Base-by-base conservation (phyloP, 2,329 filamentous ascomycete species). In the Neoscytalidium dimidiatum region DNA sequence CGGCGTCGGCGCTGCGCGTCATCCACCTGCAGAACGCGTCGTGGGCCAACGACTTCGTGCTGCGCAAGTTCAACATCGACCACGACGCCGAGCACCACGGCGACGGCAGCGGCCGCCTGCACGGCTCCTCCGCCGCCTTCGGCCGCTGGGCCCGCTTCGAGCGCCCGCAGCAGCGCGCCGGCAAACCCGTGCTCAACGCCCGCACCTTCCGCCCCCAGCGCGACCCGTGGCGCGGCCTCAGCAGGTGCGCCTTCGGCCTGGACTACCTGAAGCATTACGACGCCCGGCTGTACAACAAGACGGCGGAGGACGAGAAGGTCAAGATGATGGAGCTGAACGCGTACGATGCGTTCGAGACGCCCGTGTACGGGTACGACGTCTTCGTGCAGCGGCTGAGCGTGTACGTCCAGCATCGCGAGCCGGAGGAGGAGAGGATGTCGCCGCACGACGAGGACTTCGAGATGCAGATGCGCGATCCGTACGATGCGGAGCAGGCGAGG, bases 51-150 rank as follows among this genome's bases (percentile, higher is more conserved):
- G 73, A 73, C 2, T 85, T 80, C 66, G 71, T 86, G 2, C 72
- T 84, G 35, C 74, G 78, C 29, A 85, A 85, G 67, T 85, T 83
- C 74, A 83, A 84, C 62, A 84, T 86, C 66, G 77, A 82, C 64
- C 77, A 82, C 52, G 77, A 77, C 46, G 74, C 78, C 62, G 80
- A 84, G n/a, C n/a, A n/a, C n/a, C n/a, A n/a, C n/a, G n/a, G n/a
- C n/a, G n/a, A n/a, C n/a, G n/a, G n/a, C n/a, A n/a, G n/a, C n/a
- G n/a, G n/a, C n/a, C n/a, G n/a, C 61, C 70, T 83, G 3, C 76
- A 83, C 0, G 83, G 82, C 6, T 83, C 81, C n/a, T n/a, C n/a
- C n/a, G n/a, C n/a, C 31, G 78, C 78, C 23, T 84, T 85, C 71
- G 80, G 78, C 4, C 76, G 78, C 43, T 85, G 83, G 81, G 78